Evolutionary conservation across 441 rosid species (phyloP).

Genomic region (Erodium trifolium): DNA sequence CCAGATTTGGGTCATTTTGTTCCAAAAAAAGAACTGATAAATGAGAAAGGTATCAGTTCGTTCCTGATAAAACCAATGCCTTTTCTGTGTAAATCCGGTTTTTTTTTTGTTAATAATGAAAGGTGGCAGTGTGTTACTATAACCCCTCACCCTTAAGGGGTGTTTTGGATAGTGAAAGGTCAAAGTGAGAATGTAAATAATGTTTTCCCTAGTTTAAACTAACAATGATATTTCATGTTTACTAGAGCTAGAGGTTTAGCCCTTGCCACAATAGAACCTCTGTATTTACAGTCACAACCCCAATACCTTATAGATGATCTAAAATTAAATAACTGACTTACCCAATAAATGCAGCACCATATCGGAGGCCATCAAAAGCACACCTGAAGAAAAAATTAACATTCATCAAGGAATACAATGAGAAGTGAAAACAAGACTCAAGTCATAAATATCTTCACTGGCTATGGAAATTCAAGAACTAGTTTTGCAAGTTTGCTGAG

Average conservation of each 20-base stretch:
- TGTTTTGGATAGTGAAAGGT: no score
- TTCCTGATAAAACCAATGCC: no score
- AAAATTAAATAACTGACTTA: slow-evolving; percentile 29
- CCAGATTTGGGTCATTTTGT: no score
- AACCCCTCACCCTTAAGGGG: no score
- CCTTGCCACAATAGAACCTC: slow-evolving; percentile 10
- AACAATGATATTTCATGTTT: not conserved
- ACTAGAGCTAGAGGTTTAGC: not conserved
- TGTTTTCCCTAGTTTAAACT: not conserved
- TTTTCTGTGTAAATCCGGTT: no score
- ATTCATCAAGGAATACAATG: slow-evolving; percentile 8
- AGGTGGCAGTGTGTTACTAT: no score
- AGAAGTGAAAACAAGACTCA: slow-evolving; percentile 6
- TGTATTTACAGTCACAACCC: not conserved
- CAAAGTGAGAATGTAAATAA: no score
- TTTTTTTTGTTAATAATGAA: no score
- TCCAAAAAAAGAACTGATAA: no score
- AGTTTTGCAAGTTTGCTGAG: not conserved
- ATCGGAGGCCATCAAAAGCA: slow-evolving; percentile 97
- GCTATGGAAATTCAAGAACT: not conserved
- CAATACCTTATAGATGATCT: slow-evolving; percentile 4
- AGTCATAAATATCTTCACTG: slow-evolving; percentile 1
- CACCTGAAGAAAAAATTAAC: slow-evolving; percentile 46
- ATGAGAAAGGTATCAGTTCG: no score
- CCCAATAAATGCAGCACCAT: slow-evolving; percentile 97